Percentiles rank a stretch among this genome's conserved stretches.
Conservation (phyloP, 805 yeast genomes). For the Tetrapisispora taiwanensis region DNA sequence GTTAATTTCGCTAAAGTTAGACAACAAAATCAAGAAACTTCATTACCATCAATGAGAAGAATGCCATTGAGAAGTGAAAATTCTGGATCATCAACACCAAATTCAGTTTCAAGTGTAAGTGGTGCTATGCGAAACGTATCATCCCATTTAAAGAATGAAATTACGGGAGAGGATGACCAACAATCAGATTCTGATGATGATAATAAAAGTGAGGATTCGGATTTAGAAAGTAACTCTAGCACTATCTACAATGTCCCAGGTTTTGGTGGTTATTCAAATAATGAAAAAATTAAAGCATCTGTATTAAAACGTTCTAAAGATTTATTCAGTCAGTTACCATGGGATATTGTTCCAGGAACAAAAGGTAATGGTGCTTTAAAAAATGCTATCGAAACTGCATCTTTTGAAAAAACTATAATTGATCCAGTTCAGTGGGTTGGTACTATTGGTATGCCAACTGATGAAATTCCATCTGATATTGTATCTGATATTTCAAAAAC, state of each 20-base stretch:
- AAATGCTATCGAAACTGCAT: constrained; percentile 67
- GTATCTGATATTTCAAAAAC: constrained; percentile 42
- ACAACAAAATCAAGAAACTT: constrained; percentile 18
- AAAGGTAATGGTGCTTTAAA: constrained; percentile 83
- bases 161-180: not conserved
- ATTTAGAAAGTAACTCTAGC: constrained; percentile 15
- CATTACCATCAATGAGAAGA: constrained; percentile 28
- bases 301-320: constrained; percentile 31
- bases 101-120: not conserved
- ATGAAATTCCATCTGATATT: constrained; percentile 53
- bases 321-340: constrained; percentile 45
- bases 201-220: constrained; percentile 14
- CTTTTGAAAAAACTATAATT: constrained; percentile 30
- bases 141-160: constrained; percentile 10
- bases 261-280: constrained; percentile 68
- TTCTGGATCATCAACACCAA: not conserved
- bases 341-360: constrained; percentile 58
- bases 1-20: constrained; percentile 24
- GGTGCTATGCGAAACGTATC: constrained; percentile 4
- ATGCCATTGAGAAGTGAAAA: constrained; percentile 9
- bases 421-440: constrained; percentile 66
- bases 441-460: constrained; percentile 86
- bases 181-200: constrained; percentile 3
- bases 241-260: constrained; percentile 29
- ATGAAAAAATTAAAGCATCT: constrained; percentile 36